Evolutionary conservation across 177 flowering plant genomes (phyloP), one percentile per base, ranked within the genome.

Genomic region (Vitis hybrid): DNA sequence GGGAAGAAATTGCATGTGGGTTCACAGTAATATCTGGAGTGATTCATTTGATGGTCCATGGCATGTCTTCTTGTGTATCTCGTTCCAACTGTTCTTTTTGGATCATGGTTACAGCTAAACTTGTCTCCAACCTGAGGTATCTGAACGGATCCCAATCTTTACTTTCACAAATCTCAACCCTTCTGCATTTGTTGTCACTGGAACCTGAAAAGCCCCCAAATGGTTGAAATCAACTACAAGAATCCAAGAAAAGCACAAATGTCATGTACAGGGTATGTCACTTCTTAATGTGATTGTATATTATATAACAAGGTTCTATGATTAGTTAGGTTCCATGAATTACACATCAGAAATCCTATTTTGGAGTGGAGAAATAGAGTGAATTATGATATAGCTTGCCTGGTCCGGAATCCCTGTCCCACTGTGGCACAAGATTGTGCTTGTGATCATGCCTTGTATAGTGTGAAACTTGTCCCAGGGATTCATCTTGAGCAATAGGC

Each of bases 11-110:
- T 75, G 99, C 99, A 79, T 96, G 98, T 9, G 98, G 98, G 62
- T 94, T 96, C 72, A 88, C 96, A 72, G 92, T 96, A 24, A 94
- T 92, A 75, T 96, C 91, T 24, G 99, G 98, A 16, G 92, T 87
- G 54, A 94, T 86, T 78, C 99, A 97, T 86, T 96, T 98, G 58
- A 88, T 80, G 6, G 97, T 92, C 97, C 97, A 94, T 10, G 97
- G 98, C 98, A 96, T 96, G 98, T 80, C 94, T 98, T 75, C 94
- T 97, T 2, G 97, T 92, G 69, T 94, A 96, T 15, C 97, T 94
- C 97, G 91, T 96, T 40, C 99, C 98, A 51, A 96, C 89, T 30
- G 99, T 96, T 69, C 98, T 98, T 80, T 94, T 96, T 76, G 94
- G 99, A 62, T 97, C 98, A 80, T 92, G 99, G 74, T 97, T 80